Evolutionary conservation across 192 early-diverging fungal genomes (phyloP).

Genomic region (Coemansia reversa): DNA sequence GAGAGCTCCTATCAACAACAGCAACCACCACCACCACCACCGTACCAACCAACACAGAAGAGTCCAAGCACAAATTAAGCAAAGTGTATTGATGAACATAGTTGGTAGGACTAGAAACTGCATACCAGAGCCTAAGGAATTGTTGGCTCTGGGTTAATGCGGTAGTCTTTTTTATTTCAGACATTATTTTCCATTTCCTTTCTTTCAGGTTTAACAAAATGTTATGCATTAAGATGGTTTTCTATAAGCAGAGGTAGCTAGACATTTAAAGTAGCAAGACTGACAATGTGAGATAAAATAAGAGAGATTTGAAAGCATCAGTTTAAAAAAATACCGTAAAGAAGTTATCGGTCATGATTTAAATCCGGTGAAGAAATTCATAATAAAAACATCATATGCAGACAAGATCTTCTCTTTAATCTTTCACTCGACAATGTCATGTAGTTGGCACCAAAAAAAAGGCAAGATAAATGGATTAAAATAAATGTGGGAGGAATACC

Average conservation of each 20-base stretch:
- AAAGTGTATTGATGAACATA: too few relatives aligned
- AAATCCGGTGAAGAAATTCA: slow-evolving; percentile 56
- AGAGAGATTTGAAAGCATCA: slow-evolving; percentile 22
- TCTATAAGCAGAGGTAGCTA: background rate
- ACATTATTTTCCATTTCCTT: too few relatives aligned
- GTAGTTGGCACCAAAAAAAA: background rate
- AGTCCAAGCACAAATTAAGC: slow-evolving; percentile 4
- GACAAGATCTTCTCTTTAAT: background rate
- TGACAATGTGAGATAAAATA: too few relatives aligned
- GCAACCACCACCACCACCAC: slow-evolving; percentile 28
- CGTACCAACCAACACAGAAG: slow-evolving; percentile 33
- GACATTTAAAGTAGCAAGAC: too few relatives aligned
- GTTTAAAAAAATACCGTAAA: slow-evolving; percentile 40
- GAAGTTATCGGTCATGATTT: slow-evolving; percentile 36
- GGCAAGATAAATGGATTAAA: slow-evolving; percentile 24
- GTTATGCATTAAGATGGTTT: too few relatives aligned
- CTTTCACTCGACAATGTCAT: background rate
- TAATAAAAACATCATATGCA: slow-evolving; percentile 49
- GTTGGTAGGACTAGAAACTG: background rate
- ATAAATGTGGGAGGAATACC: slow-evolving; percentile 40
- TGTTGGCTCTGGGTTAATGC: slow-evolving; percentile 1
- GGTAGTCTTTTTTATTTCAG: too few relatives aligned
- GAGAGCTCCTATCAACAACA: slow-evolving; percentile 4
- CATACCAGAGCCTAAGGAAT: background rate
- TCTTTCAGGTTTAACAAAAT: too few relatives aligned